Percentiles rank a stretch among this genome's conserved stretches.
These are phyloP conservation scores for Circinella umbellata DNA, from an alignment of 371 early-diverging fungal genomes.

Conservation along the genomic window DNA sequence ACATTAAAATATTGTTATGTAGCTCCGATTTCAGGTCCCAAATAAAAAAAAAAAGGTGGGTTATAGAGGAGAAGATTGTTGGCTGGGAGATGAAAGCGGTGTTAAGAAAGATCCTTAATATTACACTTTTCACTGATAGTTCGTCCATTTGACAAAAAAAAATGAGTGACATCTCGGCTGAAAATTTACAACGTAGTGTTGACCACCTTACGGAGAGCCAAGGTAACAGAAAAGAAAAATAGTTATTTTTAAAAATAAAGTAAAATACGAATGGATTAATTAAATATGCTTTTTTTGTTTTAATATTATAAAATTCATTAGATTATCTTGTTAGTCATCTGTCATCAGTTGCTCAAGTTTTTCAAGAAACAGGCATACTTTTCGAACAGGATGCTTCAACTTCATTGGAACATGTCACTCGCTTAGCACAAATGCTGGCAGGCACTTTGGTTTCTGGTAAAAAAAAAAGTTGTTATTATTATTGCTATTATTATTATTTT, in stretches of 20 bases:
- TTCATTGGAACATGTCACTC: constrained; percentile 6
- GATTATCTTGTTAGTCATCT: constrained; percentile 6
- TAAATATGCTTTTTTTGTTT: background rate
- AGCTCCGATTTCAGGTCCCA: too few relatives aligned
- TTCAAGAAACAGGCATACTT: background rate
- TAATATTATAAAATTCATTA: background rate
- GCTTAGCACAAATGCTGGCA: constrained; percentile 4
- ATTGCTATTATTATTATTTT: background rate
- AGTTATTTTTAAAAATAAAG: too few relatives aligned
- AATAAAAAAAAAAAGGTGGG: too few relatives aligned
- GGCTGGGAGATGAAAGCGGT: too few relatives aligned
- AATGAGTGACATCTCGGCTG: constrained; percentile 7
- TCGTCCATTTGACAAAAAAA: too few relatives aligned
- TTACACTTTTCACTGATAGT: too few relatives aligned
- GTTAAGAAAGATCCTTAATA: too few relatives aligned
- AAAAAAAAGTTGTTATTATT: background rate
- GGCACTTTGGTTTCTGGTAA: constrained; percentile 12
- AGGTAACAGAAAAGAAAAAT: background rate
- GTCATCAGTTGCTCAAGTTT: background rate
- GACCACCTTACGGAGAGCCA: background rate
- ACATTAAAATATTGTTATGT: too few relatives aligned
- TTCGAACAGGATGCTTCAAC: background rate
- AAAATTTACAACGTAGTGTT: background rate
- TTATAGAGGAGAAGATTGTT: too few relatives aligned
- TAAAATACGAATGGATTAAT: too few relatives aligned